phyloP scores from a whole-genome alignment of 306 rosid genomes.

The Albizia julibrissin region DNA sequence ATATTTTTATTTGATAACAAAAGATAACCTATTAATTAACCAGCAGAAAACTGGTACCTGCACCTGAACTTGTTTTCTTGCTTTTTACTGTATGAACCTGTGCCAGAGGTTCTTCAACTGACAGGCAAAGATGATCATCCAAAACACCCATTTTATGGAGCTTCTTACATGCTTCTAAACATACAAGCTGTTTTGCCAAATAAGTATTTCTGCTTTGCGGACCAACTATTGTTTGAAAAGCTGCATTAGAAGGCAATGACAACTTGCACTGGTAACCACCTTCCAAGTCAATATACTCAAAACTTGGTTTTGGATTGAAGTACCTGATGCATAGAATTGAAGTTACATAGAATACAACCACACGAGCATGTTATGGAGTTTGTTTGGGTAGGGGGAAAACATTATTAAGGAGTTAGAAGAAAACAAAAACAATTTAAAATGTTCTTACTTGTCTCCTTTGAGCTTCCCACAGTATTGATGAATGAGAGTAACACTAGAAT shows the following conservation, averaged over 20 bases:
- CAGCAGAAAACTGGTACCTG: constrained; percentile 51
- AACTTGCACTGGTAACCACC: constrained; percentile 60
- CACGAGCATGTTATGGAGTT: constrained; percentile 4
- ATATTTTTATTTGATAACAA: not conserved
- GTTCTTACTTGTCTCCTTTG: constrained; percentile 65
- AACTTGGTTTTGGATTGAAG: constrained; percentile 58
- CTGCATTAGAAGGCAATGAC: constrained; percentile 73
- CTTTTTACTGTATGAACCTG: constrained; percentile 37
- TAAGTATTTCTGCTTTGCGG: constrained; percentile 56
- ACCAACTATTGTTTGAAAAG: constrained; percentile 71
- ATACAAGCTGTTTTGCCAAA: constrained; percentile 73
- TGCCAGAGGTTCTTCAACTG: constrained; percentile 45
- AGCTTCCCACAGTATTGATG: constrained; percentile 73
- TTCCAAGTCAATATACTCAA: constrained; percentile 43
- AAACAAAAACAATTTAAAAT: constrained; percentile 13
- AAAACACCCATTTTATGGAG: constrained; percentile 83
- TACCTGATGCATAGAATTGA: constrained; percentile 51
- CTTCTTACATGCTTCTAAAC: constrained; percentile 93
- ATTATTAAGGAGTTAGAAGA: constrained; percentile 24
- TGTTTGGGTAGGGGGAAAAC: not conserved
- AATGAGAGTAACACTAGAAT: constrained; percentile 66
- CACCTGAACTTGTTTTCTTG: constrained; percentile 59
- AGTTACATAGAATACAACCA: constrained; percentile 36
- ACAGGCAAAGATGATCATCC: constrained; percentile 79
- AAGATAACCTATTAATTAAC: constrained; percentile 10